Evolutionary conservation across 768 basidiomycete species (phyloP), one percentile per base, ranked within the genome.

Genomic region (Kwoniella dejecticola): DNA sequence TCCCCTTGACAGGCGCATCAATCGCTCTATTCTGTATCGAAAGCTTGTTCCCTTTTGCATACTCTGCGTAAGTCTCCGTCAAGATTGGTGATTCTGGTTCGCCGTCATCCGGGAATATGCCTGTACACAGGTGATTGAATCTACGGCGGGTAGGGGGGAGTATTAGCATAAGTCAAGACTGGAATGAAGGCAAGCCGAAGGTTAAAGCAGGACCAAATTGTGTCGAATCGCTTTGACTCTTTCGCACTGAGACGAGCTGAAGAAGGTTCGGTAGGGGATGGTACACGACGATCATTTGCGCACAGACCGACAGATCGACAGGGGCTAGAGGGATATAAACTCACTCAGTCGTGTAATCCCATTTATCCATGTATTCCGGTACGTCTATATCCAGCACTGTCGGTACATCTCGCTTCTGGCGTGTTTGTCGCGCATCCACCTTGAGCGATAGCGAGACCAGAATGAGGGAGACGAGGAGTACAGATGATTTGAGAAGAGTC

Each of bases 281-380:
- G 27, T 24, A 26, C 10, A 23, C 7, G 7, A 42, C 10, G 12
- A 12, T 30, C n/a, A 49, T 49, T 6, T 30, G 17, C 13, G 13
- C 13, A 7, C 26, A 29, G 4, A 30, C 27, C 7, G 17, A 6
- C 3, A 15, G 26, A 8, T 30, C 7, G 3, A 5, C 13, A 49
- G 12, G 27, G 12, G 12, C 13, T 29, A 49, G 23, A 46, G 3
- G 10, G 4, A 17, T 4, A 30, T 15, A 29, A 8, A 30, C 47
- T 50, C 48, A 50, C 48, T 50, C 48, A 3, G 48, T 50, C 21
- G 48, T 50, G 21, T 24, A 50, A 50, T 50, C 48, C 48, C 48
- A 50, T 50, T 13, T 50, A 50, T 50, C 48, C 27, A 50, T 11
- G 33, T 50, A 50, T 24, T 50, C 48, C 21, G 48, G 48, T 50